phyloP scores from a whole-genome alignment of 2,329 filamentous ascomycete species.

The Lachnellula cervina region DNA sequence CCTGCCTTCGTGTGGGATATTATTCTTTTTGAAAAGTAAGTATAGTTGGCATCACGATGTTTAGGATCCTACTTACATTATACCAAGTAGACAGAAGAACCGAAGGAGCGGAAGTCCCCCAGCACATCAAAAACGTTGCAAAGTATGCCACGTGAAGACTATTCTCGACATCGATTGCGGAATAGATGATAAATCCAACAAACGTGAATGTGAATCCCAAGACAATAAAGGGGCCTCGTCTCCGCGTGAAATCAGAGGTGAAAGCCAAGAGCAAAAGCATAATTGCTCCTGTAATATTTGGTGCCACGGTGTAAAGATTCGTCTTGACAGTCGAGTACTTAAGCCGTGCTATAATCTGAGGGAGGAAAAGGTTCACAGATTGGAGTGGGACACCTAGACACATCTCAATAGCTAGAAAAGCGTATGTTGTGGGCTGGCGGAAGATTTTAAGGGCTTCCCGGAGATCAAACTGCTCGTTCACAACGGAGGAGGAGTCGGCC shows the following conservation, averaged over 20 bases:
- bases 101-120: conserved; percentile 28
- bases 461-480: conserved; percentile 49
- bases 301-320: conserved; percentile 77
- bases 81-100: conserved; percentile 35
- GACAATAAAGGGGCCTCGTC: conserved; percentile 61
- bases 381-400: conserved; percentile 57
- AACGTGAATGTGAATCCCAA: conserved; percentile 71
- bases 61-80: conserved; percentile 35
- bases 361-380: conserved; percentile 49
- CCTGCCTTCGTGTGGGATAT: conserved; percentile 58
- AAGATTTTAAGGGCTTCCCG: conserved; percentile 49
- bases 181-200: conserved; percentile 74
- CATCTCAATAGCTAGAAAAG: conserved; percentile 50
- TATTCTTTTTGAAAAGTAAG: conserved; percentile 39
- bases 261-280: conserved; percentile 72
- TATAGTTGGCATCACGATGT: not conserved
- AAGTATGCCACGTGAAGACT: conserved; percentile 56
- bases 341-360: conserved; percentile 49
- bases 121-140: conserved; percentile 65
- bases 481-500: conserved; percentile 60
- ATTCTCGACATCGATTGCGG: conserved; percentile 53
- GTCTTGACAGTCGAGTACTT: conserved; percentile 52
- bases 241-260: conserved; percentile 51
- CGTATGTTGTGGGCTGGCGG: conserved; percentile 37
- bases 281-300: conserved; percentile 68